Conservation (phyloP, 805 yeast species). For the Myxozyma neotropica region DNA sequence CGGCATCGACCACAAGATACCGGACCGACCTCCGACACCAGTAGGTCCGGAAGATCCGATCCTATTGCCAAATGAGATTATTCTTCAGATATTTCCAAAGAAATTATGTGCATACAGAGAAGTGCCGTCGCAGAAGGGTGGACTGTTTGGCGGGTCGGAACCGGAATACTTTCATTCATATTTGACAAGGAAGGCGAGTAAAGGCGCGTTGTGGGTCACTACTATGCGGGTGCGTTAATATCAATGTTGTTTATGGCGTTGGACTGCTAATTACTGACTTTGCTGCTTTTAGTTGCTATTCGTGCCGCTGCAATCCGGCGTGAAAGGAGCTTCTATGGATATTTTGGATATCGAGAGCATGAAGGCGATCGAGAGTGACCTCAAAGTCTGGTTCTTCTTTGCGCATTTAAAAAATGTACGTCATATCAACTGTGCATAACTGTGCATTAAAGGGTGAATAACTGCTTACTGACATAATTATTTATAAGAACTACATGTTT, state of each 20-base stretch:
- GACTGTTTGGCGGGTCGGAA: conserved; percentile 17
- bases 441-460: not conserved
- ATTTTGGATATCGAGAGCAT: conserved; percentile 20
- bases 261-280: not conserved
- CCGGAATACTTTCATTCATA: conserved; percentile 31
- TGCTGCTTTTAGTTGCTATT: conserved; percentile 15
- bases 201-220: conserved; percentile 31
- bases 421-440: too few species aligned
- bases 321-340: conserved; percentile 26
- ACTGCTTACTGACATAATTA: not conserved
- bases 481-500: conserved; percentile 24
- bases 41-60: conserved; percentile 38
- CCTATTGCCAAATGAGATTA: conserved; percentile 39
- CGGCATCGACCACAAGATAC: conserved; percentile 4
- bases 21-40: conserved; percentile 35
- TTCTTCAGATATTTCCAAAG: conserved; percentile 37
- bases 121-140: conserved; percentile 8
- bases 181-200: conserved; percentile 23
- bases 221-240: conserved; percentile 21
- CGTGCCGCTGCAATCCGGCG: conserved; percentile 18
- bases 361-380: conserved; percentile 30
- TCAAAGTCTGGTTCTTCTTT: conserved; percentile 29
- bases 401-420: conserved; percentile 13
- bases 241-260: not conserved
- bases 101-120: conserved; percentile 29